Evolutionary conservation across 148 eudicot genomes (phyloP).

Genomic region (Spergularia marina): DNA sequence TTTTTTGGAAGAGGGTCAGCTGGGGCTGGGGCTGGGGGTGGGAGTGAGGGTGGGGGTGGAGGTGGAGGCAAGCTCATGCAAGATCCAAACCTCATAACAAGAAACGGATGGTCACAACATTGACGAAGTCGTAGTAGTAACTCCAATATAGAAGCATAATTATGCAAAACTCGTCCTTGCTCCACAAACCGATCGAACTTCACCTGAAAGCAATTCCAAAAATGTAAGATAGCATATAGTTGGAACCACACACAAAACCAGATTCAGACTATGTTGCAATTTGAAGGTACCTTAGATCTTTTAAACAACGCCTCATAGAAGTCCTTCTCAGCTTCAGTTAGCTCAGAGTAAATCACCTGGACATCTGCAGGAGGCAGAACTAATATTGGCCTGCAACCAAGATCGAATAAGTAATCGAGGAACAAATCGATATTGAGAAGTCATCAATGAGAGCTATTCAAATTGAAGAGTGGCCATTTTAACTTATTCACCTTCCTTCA

Average conservation of each 20-base stretch:
- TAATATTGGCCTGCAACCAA: conserved; percentile 74
- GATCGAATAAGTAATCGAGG: conserved; percentile 7
- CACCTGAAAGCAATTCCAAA: conserved; percentile 50
- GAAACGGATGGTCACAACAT: conserved; percentile 98
- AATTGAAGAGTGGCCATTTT: conserved; percentile 5
- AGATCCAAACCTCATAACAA: conserved; percentile 83
- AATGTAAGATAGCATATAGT: conserved; percentile 14
- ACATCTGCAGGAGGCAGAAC: conserved; percentile 88
- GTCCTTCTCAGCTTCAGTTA: conserved; percentile 91
- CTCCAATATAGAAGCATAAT: conserved; percentile 96
- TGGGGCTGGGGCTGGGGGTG: not conserved
- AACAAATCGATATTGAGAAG: not conserved
- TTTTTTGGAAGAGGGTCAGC: not conserved
- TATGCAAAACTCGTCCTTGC: conserved; percentile 95
- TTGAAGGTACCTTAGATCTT: conserved; percentile 69
- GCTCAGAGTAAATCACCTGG: conserved; percentile 80
- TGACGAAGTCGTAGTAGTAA: conserved; percentile 90
- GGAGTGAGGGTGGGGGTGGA: not conserved
- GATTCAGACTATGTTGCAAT: not conserved
- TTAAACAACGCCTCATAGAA: conserved; percentile 92
- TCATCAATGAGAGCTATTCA: not conserved
- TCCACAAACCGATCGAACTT: conserved; percentile 95
- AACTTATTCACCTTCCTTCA: conserved; percentile 70
- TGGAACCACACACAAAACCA: not conserved
- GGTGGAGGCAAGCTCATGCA: not conserved